Conservation (phyloP, 1,139 yeast genomes). For the Eremothecium gossypii region DNA sequence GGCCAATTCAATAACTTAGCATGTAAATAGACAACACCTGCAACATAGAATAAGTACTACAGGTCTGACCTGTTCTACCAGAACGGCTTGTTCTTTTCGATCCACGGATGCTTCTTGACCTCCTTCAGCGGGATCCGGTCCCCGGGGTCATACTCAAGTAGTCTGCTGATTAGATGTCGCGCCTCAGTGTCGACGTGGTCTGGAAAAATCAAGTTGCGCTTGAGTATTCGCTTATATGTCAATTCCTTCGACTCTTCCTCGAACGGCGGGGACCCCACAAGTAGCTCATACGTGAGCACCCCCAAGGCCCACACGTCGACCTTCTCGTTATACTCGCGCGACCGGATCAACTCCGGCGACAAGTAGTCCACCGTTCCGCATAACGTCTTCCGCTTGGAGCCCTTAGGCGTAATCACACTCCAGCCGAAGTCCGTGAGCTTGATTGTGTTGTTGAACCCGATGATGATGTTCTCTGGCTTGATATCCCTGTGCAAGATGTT, state of each 20-base stretch:
- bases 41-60: background rate
- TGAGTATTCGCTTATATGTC: conserved; percentile 71
- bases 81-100: conserved; percentile 46
- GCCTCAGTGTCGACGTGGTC: conserved; percentile 63
- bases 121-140: conserved; percentile 52
- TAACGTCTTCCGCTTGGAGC: conserved; percentile 58
- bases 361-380: conserved; percentile 93
- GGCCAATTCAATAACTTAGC: conserved; percentile 19
- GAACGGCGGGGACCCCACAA: conserved; percentile 88
- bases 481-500: conserved; percentile 84
- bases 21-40: background rate
- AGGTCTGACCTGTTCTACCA: conserved; percentile 30
- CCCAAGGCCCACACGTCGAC: conserved; percentile 96
- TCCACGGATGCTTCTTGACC: conserved; percentile 78
- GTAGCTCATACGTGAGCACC: conserved; percentile 70
- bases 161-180: conserved; percentile 52
- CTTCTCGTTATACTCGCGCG: conserved; percentile 63
- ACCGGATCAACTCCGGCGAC: conserved; percentile 93
- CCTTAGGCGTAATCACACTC: conserved; percentile 63
- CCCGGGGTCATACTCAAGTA: conserved; percentile 58
- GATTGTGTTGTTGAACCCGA: conserved; percentile 62
- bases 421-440: conserved; percentile 94
- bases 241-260: conserved; percentile 66
- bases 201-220: conserved; percentile 70
- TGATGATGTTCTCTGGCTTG: conserved; percentile 81